Percentiles rank a stretch among this genome's conserved stretches.
Evolutionary conservation across 176 grass and related monocot species (phyloP).

Genomic region (Canna indica): DNA sequence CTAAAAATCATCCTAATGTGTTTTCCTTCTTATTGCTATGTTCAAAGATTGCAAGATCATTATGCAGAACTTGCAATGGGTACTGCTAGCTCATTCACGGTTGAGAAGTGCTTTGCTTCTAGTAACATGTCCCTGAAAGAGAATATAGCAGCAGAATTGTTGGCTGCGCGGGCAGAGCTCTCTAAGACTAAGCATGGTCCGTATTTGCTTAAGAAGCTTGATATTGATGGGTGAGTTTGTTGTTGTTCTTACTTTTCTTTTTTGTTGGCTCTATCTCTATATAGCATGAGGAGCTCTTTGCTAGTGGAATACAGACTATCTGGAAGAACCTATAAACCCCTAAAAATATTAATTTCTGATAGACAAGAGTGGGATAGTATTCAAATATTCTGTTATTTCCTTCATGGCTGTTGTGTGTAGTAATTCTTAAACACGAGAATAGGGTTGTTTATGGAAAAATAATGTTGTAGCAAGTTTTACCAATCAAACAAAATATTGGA

Average conservation of each 20-base stretch:
- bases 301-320: not conserved
- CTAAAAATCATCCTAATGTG: not conserved
- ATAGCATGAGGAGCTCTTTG: not conserved
- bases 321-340: not conserved
- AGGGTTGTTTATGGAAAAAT: not conserved
- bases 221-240: constrained; percentile 62
- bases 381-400: too few species aligned
- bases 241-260: constrained; percentile 6
- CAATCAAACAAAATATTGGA: too few species aligned
- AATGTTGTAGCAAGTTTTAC: not conserved
- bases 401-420: not conserved
- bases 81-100: constrained; percentile 70
- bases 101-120: constrained; percentile 83
- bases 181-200: constrained; percentile 67
- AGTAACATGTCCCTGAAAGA: constrained; percentile 84
- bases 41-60: constrained; percentile 57
- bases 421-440: not conserved
- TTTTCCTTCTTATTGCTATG: constrained; percentile 4
- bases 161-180: constrained; percentile 49
- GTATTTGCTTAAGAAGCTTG: constrained; percentile 85
- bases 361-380: too few species aligned
- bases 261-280: not conserved
- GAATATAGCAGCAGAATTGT: constrained; percentile 53
- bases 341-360: not conserved
- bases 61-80: constrained; percentile 72